Percentiles rank a stretch among this genome's conserved stretches.
phyloP scores from a whole-genome alignment of 2,329 filamentous ascomycete species.

The Magnaporthales sp. region DNA sequence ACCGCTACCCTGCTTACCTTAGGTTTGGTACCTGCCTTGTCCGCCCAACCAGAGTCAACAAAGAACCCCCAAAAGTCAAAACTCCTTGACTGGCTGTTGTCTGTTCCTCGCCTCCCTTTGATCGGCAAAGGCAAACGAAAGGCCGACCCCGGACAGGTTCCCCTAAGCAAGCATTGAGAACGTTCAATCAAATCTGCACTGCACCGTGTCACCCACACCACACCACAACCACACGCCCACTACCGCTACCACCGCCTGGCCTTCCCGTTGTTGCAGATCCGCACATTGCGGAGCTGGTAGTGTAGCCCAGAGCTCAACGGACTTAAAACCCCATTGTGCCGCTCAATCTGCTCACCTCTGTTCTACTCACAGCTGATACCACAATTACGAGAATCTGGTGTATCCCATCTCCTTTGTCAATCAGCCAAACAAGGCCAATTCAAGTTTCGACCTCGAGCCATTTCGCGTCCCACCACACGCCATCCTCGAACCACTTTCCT shows the following conservation, averaged over 20 bases:
- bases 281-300: background rate
- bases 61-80: background rate
- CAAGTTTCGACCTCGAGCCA: constrained; percentile 13
- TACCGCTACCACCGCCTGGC: background rate
- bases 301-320: background rate
- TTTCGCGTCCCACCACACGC: constrained; percentile 11
- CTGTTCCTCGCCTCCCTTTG: background rate
- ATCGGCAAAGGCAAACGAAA: background rate
- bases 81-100: background rate
- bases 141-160: background rate
- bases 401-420: background rate
- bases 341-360: background rate
- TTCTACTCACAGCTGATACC: background rate
- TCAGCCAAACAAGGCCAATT: background rate
- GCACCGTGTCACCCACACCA: background rate
- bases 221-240: background rate
- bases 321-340: background rate
- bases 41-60: background rate
- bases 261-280: background rate
- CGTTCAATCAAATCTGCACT: background rate
- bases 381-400: background rate
- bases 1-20: background rate
- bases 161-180: background rate
- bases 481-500: constrained; percentile 12
- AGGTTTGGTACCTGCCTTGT: background rate